Conservation (phyloP, 306 rosid species). For the Trifolium fragiferum region DNA sequence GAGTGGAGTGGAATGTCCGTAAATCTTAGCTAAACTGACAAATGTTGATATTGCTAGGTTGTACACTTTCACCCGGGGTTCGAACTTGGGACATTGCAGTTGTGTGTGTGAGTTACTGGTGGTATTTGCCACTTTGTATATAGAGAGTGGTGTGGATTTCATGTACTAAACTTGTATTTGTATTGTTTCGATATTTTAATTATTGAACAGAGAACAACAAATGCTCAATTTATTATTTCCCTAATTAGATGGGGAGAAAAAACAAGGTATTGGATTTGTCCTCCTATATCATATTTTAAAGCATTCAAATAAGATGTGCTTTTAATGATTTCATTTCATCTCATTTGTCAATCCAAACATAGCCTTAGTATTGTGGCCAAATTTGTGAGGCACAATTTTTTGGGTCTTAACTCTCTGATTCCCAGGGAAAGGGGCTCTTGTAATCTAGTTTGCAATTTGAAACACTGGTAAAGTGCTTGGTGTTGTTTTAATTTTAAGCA, state of each 20-base stretch:
- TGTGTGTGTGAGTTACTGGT: too few species aligned
- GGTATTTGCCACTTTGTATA: too few species aligned
- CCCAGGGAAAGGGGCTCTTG: not conserved
- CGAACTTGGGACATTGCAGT: too few species aligned
- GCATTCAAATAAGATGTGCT: not conserved
- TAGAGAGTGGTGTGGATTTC: not conserved
- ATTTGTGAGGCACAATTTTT: not conserved
- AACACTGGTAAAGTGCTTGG: not conserved
- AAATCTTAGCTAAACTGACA: too few species aligned
- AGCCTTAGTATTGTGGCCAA: not conserved
- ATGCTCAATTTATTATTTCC: not conserved
- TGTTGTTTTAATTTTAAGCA: constrained; percentile 41
- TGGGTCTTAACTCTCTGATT: not conserved
- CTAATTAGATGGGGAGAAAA: not conserved
- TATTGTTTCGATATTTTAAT: not conserved
- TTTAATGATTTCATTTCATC: constrained; percentile 10
- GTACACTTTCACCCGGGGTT: too few species aligned
- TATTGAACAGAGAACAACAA: not conserved
- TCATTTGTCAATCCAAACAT: not conserved
- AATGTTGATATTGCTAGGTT: too few species aligned
- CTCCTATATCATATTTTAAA: not conserved
- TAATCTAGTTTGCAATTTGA: not conserved
- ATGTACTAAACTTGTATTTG: not conserved
- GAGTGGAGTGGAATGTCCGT: not conserved
- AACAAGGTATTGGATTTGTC: not conserved